Conservation (phyloP, 768 basidiomycete genomes). For the Strobilomyces confusus region DNA sequence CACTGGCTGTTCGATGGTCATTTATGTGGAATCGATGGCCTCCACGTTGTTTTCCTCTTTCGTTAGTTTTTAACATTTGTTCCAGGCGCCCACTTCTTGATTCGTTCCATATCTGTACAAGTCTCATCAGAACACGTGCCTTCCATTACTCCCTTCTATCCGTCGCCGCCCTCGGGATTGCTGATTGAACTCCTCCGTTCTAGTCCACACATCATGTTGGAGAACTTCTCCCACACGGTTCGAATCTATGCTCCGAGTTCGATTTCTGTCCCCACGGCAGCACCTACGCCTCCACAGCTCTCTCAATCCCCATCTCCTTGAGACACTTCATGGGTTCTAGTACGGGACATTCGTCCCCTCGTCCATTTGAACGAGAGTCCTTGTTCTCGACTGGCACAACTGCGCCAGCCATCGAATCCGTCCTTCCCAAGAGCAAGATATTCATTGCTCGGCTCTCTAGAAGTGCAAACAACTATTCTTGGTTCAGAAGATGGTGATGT, state of each 20-base stretch:
- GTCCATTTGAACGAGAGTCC: too few relatives aligned
- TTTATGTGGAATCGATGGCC: not conserved
- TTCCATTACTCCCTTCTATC: not conserved
- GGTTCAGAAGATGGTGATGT: slow-evolving; percentile 24
- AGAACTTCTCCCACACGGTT: too few relatives aligned
- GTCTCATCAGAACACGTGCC: slow-evolving; percentile 18
- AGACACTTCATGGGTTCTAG: too few relatives aligned
- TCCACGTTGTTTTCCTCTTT: slow-evolving; percentile 17
- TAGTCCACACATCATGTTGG: too few relatives aligned
- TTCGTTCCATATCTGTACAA: slow-evolving; percentile 13
- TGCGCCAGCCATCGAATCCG: slow-evolving; percentile 9
- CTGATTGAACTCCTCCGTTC: too few relatives aligned
- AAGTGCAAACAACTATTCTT: slow-evolving; percentile 9
- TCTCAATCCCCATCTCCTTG: too few relatives aligned
- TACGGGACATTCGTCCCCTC: too few relatives aligned
- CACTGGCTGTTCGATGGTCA: not conserved
- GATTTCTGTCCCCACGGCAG: too few relatives aligned
- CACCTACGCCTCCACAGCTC: too few relatives aligned
- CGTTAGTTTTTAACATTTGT: too few relatives aligned
- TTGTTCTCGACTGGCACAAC: not conserved
- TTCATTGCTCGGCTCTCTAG: slow-evolving; percentile 12
- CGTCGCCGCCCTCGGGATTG: too few relatives aligned
- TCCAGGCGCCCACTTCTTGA: not conserved
- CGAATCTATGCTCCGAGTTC: too few relatives aligned
- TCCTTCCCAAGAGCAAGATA: slow-evolving; percentile 4